Evolutionary conservation across 352 stramenopile genomes (phyloP).

Genomic region (Globisporangium yorkense): DNA sequence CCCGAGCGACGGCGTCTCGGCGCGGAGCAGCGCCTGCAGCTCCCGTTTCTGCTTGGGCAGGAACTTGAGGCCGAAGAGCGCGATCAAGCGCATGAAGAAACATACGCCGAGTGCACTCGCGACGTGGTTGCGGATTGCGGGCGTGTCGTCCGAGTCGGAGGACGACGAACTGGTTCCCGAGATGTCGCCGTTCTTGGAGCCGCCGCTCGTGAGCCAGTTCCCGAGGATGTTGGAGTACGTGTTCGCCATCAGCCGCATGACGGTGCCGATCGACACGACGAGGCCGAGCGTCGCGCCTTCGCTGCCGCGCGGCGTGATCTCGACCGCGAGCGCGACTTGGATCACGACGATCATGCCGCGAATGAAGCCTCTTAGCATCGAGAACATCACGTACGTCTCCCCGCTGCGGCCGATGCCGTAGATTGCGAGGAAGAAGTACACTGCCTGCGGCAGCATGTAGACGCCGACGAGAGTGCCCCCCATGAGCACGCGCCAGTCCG

Average conservation of each 20-base stretch:
- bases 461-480: constrained; percentile 23
- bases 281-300: constrained; percentile 52
- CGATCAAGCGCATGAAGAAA: constrained; percentile 34
- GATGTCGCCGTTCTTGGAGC: constrained; percentile 13
- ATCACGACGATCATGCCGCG: constrained; percentile 31
- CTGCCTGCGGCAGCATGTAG: constrained; percentile 30
- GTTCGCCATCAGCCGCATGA: constrained; percentile 40
- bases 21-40: constrained; percentile 18
- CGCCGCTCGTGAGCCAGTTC: constrained; percentile 27
- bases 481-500: constrained; percentile 33
- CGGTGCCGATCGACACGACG: constrained; percentile 44
- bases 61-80: constrained; percentile 30
- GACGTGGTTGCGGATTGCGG: constrained; percentile 17
- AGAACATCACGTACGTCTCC: constrained; percentile 33
- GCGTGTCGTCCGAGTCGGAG: constrained; percentile 4
- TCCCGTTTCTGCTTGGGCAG: constrained; percentile 40
- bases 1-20: not conserved
- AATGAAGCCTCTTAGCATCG: constrained; percentile 31
- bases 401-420: constrained; percentile 19
- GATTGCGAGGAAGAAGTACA: constrained; percentile 32
- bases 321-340: constrained; percentile 29
- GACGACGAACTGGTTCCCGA: not conserved
- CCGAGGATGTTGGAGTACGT: constrained; percentile 38
- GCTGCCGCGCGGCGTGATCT: constrained; percentile 44
- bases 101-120: constrained; percentile 30